Base-by-base conservation (phyloP, 768 basidiomycete genomes). In the Kondoa malvinella region DNA sequence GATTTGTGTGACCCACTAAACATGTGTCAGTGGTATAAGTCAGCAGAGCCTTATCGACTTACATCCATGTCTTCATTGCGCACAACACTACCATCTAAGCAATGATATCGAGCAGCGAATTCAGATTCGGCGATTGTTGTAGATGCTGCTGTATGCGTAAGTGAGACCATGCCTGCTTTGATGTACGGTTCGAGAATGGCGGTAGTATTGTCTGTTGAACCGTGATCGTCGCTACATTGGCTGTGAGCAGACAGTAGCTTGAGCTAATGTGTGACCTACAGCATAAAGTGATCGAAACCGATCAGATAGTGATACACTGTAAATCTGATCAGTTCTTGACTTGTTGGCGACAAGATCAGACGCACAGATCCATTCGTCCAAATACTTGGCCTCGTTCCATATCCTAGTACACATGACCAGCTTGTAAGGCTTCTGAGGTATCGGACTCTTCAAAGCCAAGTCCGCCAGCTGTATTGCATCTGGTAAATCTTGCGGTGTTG, bases 1-100 rank as follows among this genome's bases (percentile, higher is more conserved):
- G 65, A n/a, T n/a, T 17, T 69, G 65, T 56, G 59, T 50, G 12
- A 69, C 17, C 68, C 68, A 69, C 40, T 69, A 61, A 8, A 57
- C 40, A n/a, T 3, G 1, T 2, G 16, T 4, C 16, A 57, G 34
- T n/a, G 34, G 64, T 1, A 27, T 33, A 26, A 56, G 63, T 17
- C 62, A 68, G 56, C 61, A 63, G 16, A 64, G 63, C 34, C 57
- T 32, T 30, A 64, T 58, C 15, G 67, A 64, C 56, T 56, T 56
- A 64, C 63, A 26, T 68, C 21, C 1, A 30, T 29, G 60, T 25
- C 65, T 16, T 62, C 58, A 12, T 69, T 65, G 40, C 50, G 12
- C 12, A 2, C 26, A 14, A 31, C 0, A 30, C 21, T 30, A 17
- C 25, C n/a, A 57, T 32, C 8, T 32, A 27, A 26, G 27, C 1